Conservation (phyloP, 83 land plant genomes). For the Thuja plicata region DNA sequence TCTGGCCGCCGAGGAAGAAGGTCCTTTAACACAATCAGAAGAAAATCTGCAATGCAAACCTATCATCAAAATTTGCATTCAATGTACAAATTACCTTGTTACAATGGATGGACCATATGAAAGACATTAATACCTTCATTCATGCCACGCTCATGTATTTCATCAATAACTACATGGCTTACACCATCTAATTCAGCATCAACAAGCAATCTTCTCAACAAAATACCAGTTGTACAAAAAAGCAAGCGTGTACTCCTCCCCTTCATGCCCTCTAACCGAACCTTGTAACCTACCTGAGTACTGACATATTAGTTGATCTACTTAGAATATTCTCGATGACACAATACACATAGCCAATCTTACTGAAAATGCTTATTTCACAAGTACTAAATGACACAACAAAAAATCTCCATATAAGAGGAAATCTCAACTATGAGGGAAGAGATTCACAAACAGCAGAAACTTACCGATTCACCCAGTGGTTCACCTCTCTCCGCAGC, state of each 20-base stretch:
- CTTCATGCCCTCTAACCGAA: constrained; percentile 78
- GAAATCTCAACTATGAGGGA: background rate
- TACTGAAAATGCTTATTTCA: background rate
- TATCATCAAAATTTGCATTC: background rate
- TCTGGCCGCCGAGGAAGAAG: constrained; percentile 83
- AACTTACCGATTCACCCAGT: constrained; percentile 82
- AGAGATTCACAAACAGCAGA: background rate
- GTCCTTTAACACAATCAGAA: constrained; percentile 79
- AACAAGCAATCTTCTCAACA: constrained; percentile 78
- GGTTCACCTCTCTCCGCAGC: constrained; percentile 95
- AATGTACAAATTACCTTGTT: background rate
- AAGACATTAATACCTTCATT: constrained; percentile 69
- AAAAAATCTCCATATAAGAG: background rate
- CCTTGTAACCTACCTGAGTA: constrained; percentile 97
- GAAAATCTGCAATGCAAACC: constrained; percentile 53
- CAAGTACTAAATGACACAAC: background rate
- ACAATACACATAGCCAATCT: constrained; percentile 7
- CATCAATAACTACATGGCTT: constrained; percentile 85
- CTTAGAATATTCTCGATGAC: constrained; percentile 4
- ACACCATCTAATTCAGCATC: constrained; percentile 78
- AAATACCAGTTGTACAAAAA: constrained; percentile 87
- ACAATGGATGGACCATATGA: constrained; percentile 5
- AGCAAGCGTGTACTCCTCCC: constrained; percentile 80
- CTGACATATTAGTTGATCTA: background rate
- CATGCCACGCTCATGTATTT: constrained; percentile 97